phyloP scores from a whole-genome alignment of 2,329 filamentous ascomycete species.

The Colletotrichum simmondsii region DNA sequence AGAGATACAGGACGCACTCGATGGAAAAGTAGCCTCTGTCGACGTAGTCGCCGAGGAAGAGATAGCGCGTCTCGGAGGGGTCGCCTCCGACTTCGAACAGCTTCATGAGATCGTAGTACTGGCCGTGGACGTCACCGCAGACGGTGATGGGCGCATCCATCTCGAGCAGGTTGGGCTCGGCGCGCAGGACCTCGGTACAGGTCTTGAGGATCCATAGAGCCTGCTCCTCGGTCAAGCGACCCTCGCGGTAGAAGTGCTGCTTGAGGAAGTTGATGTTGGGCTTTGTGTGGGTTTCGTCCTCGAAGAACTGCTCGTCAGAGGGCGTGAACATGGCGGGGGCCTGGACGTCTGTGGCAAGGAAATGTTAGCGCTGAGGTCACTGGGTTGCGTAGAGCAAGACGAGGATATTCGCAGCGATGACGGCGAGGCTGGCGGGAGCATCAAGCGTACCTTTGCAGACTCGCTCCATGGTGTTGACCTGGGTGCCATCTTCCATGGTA shows the following conservation, averaged over 20 bases:
- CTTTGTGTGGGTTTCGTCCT: conserved; percentile 85
- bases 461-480: conserved; percentile 94
- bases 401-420: not conserved
- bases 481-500: conserved; percentile 95
- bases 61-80: conserved; percentile 93
- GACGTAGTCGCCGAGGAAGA: conserved; percentile 98
- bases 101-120: conserved; percentile 99
- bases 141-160: conserved; percentile 99
- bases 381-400: not conserved
- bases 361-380: conserved; percentile 23
- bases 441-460: conserved; percentile 90
- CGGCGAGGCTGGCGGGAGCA: conserved; percentile 37
- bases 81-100: conserved; percentile 98
- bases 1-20: conserved; percentile 97
- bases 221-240: conserved; percentile 95
- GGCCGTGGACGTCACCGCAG: conserved; percentile 97
- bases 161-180: conserved; percentile 95
- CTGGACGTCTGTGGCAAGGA: conserved; percentile 81
- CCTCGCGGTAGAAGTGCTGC: conserved; percentile 98
- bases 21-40: conserved; percentile 99
- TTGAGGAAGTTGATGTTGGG: conserved; percentile 95
- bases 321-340: conserved; percentile 94
- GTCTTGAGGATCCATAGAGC: conserved; percentile 93
- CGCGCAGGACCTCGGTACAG: conserved; percentile 86
- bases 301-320: conserved; percentile 94